Percentiles rank a stretch among this genome's conserved stretches.
These are phyloP conservation scores for Hortiboletus campestris DNA, from an alignment of 768 basidiomycete genomes.

Conservation along the genomic window DNA sequence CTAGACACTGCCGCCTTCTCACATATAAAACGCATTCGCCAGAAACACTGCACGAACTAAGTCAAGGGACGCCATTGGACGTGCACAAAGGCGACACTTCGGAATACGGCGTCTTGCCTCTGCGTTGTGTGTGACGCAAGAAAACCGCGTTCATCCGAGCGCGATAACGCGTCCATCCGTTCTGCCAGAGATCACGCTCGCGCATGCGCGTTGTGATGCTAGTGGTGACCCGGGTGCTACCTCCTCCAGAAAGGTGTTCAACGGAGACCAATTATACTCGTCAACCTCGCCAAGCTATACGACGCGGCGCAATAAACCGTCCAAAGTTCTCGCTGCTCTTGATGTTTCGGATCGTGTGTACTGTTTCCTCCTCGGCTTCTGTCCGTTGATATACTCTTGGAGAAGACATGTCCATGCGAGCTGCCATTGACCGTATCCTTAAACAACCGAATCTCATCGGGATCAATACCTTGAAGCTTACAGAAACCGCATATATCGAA, in stretches of 20 bases:
- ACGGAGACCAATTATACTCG: conserved; percentile 5
- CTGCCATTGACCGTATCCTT: conserved; percentile 32
- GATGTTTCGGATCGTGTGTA: conserved; percentile 29
- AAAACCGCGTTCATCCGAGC: conserved; percentile 1
- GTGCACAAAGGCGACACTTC: conserved; percentile 60
- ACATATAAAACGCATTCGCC: neutral
- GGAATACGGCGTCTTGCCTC: conserved; percentile 54
- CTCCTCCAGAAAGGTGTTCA: neutral
- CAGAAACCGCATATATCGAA: neutral
- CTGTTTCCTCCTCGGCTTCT: neutral
- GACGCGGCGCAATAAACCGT: conserved; percentile 12
- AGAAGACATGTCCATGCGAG: conserved; percentile 28
- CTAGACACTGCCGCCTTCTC: neutral
- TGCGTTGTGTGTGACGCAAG: conserved; percentile 34
- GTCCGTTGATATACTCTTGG: conserved; percentile 1
- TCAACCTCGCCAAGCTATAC: conserved; percentile 1
- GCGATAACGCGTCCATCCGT: conserved; percentile 7
- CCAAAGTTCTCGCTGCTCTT: conserved; percentile 25
- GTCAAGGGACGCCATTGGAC: conserved; percentile 52
- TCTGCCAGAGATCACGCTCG: conserved; percentile 24
- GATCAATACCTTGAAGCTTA: neutral
- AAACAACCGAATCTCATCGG: conserved; percentile 24
- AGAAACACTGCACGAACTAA: conserved; percentile 62
- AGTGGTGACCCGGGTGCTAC: neutral
- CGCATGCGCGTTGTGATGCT: conserved; percentile 22